phyloP scores from a whole-genome alignment of 179 eudicot species.

The Silene vulgaris region DNA sequence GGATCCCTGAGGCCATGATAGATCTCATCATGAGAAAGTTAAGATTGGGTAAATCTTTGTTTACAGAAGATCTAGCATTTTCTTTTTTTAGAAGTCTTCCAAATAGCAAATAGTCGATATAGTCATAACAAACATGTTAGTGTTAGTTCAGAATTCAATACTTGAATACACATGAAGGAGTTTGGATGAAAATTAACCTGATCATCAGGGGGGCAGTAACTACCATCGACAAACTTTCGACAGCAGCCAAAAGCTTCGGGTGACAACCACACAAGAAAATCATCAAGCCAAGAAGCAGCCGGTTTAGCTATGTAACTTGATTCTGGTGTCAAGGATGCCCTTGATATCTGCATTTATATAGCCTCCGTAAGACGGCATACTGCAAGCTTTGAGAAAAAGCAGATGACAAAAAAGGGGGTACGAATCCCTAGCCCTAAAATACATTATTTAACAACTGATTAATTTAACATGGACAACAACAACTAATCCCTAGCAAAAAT shows the following conservation, averaged over 20 bases:
- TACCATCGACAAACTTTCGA: conserved; percentile 82
- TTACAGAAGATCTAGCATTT: not conserved
- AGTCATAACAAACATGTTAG: not conserved
- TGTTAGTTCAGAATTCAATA: not conserved
- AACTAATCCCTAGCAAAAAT: not conserved
- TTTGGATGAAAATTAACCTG: conserved; percentile 50
- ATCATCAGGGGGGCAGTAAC: conserved; percentile 95
- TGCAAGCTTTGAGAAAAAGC: conserved; percentile 4
- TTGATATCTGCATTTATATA: conserved; percentile 64
- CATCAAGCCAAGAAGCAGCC: conserved; percentile 99
- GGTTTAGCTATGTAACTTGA: conserved; percentile 94
- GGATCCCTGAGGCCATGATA: not conserved
- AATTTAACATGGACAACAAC: not conserved
- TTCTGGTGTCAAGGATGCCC: conserved; percentile 78
- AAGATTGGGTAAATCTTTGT: not conserved
- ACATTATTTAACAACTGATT: not conserved
- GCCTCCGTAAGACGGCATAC: not conserved
- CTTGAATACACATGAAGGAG: not conserved
- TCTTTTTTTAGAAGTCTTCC: conserved; percentile 1
- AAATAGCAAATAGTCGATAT: not conserved
- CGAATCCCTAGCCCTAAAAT: not conserved
- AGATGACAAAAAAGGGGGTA: not conserved
- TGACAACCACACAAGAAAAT: conserved; percentile 97
- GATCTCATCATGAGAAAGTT: not conserved
- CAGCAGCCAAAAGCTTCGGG: conserved; percentile 99